Conservation (phyloP, 2,329 filamentous ascomycete species). For the Pseudogymnoascus sp. region DNA sequence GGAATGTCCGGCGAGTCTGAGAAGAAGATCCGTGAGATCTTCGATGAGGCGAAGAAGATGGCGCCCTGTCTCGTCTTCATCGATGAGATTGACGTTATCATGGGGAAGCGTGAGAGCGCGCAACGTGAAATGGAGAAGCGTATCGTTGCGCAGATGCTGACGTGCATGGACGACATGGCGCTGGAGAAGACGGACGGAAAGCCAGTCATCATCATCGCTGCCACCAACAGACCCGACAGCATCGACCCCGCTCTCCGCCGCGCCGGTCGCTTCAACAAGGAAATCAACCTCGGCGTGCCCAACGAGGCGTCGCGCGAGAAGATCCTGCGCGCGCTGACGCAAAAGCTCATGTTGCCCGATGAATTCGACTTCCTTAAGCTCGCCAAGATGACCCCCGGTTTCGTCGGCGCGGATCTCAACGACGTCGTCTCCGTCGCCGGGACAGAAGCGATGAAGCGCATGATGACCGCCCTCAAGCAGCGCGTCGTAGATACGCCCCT, state of each 20-base stretch:
- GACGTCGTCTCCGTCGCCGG: conserved; percentile 41
- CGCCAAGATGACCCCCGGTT: conserved; percentile 81
- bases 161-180: conserved; percentile 76
- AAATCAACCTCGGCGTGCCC: conserved; percentile 81
- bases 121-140: conserved; percentile 85
- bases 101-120: conserved; percentile 72
- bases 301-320: conserved; percentile 67
- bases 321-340: conserved; percentile 67
- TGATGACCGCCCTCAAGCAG: conserved; percentile 27
- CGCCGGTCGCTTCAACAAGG: conserved; percentile 70
- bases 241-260: conserved; percentile 70
- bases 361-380: conserved; percentile 67
- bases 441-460: conserved; percentile 30
- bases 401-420: conserved; percentile 82
- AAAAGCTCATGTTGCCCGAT: conserved; percentile 52
- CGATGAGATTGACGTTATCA: conserved; percentile 86
- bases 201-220: conserved; percentile 81
- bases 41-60: conserved; percentile 76
- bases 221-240: conserved; percentile 80
- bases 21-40: conserved; percentile 74
- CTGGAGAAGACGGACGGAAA: conserved; percentile 64
- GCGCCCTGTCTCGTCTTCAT: conserved; percentile 89
- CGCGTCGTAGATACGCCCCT: conserved; percentile 12
- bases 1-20: conserved; percentile 87
- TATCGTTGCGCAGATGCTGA: conserved; percentile 72